Base-by-base conservation (phyloP, 176 grass and related monocot genomes). In the Hordeum marinum region DNA sequence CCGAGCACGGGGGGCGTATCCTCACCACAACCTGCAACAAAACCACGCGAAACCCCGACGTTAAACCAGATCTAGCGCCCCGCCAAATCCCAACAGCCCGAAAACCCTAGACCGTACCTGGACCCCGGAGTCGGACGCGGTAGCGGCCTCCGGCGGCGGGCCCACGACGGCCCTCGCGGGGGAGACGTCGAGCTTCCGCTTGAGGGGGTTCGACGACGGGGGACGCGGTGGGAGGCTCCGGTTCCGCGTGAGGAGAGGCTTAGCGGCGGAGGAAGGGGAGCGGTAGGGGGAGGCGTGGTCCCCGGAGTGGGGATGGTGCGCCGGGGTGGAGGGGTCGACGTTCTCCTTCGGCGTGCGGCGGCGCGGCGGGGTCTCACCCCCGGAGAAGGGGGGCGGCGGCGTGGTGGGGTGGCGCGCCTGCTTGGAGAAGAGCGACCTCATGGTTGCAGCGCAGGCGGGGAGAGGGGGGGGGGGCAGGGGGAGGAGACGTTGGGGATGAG, bases 21-120 rank as follows among this genome's bases (percentile, higher is more conserved):
- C 94, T 91, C 35, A 94, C 92, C 79, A 94, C 89, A 50, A 97
- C 94, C 94, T 97, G 81, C 77, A 59, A 77, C 72, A 32, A 11
- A 63, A 87, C 61, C 13, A 29, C 11, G 55, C 39, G 40, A 35
- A 54, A 42, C 15, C 13, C 43, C n/a, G 23, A 7, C 12, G 24
- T 80, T 25, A 89, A 72, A 42, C 83, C 72, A 86, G 73, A 89
- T 90, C 78, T 74, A 36, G 58, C 45, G 76, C 14, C 18, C 63
- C 63, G 57, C 3, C 54, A 21, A 83, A 48, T 45, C 27, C 11
- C 27, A 29, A 8, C 12, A 40, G 32, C 15, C 26, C 34, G 8
- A 4, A 72, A 85, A 83, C 48, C 50, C 60, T 78, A 77, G 18
- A 8, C 27, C 55, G 11, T 41, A 94, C 91, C 89, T 90, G 89